Base-by-base conservation (phyloP, 768 basidiomycete genomes). In the Tylopilus plumbeoviolaceoides region DNA sequence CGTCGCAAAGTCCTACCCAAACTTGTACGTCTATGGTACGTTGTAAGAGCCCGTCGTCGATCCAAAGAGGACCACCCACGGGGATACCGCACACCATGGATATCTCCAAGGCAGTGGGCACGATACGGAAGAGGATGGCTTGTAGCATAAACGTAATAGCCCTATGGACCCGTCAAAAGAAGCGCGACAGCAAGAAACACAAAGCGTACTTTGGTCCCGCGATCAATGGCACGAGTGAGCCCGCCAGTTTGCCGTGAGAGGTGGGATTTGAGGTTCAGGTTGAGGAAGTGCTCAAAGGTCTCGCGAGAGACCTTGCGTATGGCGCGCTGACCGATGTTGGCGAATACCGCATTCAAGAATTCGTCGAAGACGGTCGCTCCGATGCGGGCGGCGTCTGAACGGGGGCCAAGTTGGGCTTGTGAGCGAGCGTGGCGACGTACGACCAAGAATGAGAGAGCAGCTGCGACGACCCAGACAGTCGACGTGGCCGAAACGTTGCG, bases 31-130 rank as follows among this genome's bases (percentile, higher is more conserved):
- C 94, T 97, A 20, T 15, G 28, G 47, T 30, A 48, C 9, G 25
- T 46, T 55, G 39, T 18, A 47, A 36, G 45, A 31, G 39, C 9
- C 38, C 33, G 15, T 6, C 14, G 41, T 33, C 7, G 33, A 27
- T 30, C 30, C 30, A 45, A 1, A 38, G 9, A 41, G 21, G 36
- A 23, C 8, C 6, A 69, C 87, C 21, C 62, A 94, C 95, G 71
- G 98, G 71, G 56, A 99, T 99, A 46, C 95, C 95, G 72, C 95
- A 98, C 39, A 99, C 97, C 78, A 99, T 85, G 4, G 86, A 81
- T 58, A 98, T 97, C 68, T 98, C 97, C 47, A 99, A 72, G 1
- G 95, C 97, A 0, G 97, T 99, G 0, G 97, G 97, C 0, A 88
- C 88, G 43, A 99, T 91, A 17, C 97, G 89, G 67, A 98, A 98